Evolutionary conservation across 257 asterid species (phyloP).

Genomic region (Anisodus acutangulus): DNA sequence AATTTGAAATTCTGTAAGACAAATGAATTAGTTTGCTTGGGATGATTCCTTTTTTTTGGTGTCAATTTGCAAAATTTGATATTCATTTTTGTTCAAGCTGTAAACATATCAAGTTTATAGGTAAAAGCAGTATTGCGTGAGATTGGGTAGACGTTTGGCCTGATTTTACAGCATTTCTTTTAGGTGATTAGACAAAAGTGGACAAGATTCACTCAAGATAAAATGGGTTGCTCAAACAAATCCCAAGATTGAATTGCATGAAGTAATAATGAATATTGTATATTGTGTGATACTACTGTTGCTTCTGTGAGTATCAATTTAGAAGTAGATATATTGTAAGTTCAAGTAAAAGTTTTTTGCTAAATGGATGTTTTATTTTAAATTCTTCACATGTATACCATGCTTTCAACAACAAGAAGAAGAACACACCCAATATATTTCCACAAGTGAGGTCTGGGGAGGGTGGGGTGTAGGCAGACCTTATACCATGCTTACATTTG

Average conservation of each 20-base stretch:
- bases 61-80: not conserved
- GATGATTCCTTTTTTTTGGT: not conserved
- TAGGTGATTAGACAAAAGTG: not conserved
- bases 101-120: not conserved
- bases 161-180: not conserved
- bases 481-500: not conserved
- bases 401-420: too few relatives aligned
- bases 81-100: not conserved
- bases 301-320: conserved; percentile 1
- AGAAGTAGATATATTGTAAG: not conserved
- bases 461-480: too few relatives aligned
- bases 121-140: not conserved
- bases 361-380: not conserved
- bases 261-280: conserved; percentile 7
- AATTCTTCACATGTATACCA: not conserved
- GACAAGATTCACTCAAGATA: not conserved
- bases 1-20: not conserved
- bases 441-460: too few relatives aligned
- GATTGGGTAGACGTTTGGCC: not conserved
- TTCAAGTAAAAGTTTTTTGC: not conserved
- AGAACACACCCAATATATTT: too few relatives aligned
- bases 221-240: not conserved
- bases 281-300: not conserved
- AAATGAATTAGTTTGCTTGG: not conserved
- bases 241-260: conserved; percentile 10